These are phyloP conservation scores for Biscogniauxia mediterranea DNA, from an alignment of 2,329 filamentous ascomycete species.

Conservation along the genomic window DNA sequence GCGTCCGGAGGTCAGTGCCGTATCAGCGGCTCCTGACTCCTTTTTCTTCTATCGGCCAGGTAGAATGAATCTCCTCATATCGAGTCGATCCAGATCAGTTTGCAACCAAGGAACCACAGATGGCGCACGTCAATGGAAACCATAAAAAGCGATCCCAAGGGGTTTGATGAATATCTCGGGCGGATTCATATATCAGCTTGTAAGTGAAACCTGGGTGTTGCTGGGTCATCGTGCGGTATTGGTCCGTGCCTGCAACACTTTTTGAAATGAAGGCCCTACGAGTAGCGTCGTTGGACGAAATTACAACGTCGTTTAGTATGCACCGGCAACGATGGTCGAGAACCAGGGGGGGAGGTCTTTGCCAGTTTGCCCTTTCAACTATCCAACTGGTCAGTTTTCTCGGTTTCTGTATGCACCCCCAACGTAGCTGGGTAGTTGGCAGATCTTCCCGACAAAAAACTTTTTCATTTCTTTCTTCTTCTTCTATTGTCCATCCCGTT, in stretches of 20 bases:
- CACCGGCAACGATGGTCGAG: slow-evolving; percentile 23
- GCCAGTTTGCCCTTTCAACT: neutral
- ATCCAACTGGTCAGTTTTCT: neutral
- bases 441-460: neutral
- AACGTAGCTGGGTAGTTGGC: neutral
- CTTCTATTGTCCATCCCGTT: too few species aligned
- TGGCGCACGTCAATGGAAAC: neutral
- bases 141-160: neutral
- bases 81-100: neutral
- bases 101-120: neutral
- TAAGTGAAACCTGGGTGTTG: slow-evolving; percentile 22
- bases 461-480: too few species aligned
- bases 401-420: neutral
- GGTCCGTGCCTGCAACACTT: slow-evolving; percentile 26
- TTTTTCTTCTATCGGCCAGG: neutral
- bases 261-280: slow-evolving; percentile 28
- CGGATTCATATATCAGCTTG: slow-evolving; percentile 7
- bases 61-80: neutral
- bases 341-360: slow-evolving; percentile 16
- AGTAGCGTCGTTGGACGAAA: slow-evolving; percentile 29
- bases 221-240: slow-evolving; percentile 25
- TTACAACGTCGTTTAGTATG: slow-evolving; percentile 32
- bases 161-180: slow-evolving; percentile 3
- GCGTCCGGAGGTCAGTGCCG: neutral
- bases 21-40: neutral